phyloP scores from a whole-genome alignment of 495 filamentous ascomycete species.

The Daldinia grandis region DNA sequence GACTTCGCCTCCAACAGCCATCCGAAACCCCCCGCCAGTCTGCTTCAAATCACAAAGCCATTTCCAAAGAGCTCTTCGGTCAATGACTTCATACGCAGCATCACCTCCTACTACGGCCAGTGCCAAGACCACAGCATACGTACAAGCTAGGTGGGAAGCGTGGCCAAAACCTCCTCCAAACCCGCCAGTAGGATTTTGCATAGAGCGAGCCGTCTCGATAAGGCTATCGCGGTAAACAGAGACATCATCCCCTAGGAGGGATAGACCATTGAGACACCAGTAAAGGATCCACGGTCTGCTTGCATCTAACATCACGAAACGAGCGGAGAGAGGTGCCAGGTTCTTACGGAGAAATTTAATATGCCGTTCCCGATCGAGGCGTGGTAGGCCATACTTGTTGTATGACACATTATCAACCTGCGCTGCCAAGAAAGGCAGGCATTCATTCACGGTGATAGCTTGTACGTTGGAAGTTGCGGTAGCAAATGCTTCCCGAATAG shows the following conservation, averaged over 20 bases:
- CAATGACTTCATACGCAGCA: conserved; percentile 75
- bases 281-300: conserved; percentile 92
- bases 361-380: conserved; percentile 74
- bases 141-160: conserved; percentile 83
- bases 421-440: conserved; percentile 72
- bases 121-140: conserved; percentile 82
- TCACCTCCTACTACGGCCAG: conserved; percentile 78
- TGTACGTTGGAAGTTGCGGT: conserved; percentile 76
- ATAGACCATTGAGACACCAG: conserved; percentile 81
- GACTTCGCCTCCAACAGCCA: conserved; percentile 83
- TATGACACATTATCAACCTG: conserved; percentile 53
- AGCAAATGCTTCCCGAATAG: conserved; percentile 70
- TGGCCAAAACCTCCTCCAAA: conserved; percentile 97
- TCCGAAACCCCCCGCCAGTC: conserved; percentile 80
- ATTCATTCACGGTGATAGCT: conserved; percentile 69
- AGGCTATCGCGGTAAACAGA: conserved; percentile 72
- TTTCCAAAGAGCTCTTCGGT: conserved; percentile 85
- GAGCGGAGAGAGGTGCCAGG: conserved; percentile 69
- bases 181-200: conserved; percentile 85
- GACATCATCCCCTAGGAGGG: conserved; percentile 78
- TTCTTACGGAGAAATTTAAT: conserved; percentile 75
- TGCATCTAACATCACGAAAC: conserved; percentile 77
- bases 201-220: conserved; percentile 72
- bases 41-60: conserved; percentile 89
- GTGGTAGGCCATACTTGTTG: conserved; percentile 77